Percentiles rank a stretch among this genome's conserved stretches.
Evolutionary conservation across 495 filamentous ascomycete species (phyloP).

Genomic region (Neurospora hispaniola): DNA sequence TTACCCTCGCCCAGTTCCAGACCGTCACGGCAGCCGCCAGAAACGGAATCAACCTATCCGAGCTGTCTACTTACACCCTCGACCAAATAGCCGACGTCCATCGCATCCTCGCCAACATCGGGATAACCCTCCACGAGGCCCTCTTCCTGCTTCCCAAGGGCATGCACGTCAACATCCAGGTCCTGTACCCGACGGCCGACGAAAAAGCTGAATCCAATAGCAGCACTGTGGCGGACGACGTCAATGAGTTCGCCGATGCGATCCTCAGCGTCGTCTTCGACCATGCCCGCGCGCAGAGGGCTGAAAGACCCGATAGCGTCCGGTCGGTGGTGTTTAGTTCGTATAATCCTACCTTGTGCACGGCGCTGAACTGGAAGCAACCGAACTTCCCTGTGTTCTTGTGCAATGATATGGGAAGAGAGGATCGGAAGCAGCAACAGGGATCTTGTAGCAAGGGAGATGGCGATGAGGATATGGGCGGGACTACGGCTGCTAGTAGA

Average conservation of each 20-base stretch:
- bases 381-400: slow-evolving; percentile 95
- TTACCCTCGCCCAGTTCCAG: slow-evolving; percentile 66
- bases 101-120: slow-evolving; percentile 58
- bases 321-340: slow-evolving; percentile 86
- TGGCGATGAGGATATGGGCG: neutral
- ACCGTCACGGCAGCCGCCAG: slow-evolving; percentile 46
- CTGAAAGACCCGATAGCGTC: slow-evolving; percentile 53
- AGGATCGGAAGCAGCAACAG: slow-evolving; percentile 14
- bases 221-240: slow-evolving; percentile 33
- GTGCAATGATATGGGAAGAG: slow-evolving; percentile 78
- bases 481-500: slow-evolving; percentile 1
- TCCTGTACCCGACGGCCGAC: slow-evolving; percentile 64
- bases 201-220: slow-evolving; percentile 42
- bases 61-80: slow-evolving; percentile 31
- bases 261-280: slow-evolving; percentile 82
- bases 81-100: slow-evolving; percentile 56
- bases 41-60: slow-evolving; percentile 34
- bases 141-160: slow-evolving; percentile 59
- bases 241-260: slow-evolving; percentile 76
- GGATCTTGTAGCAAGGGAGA: neutral
- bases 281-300: slow-evolving; percentile 68
- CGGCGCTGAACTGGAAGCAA: slow-evolving; percentile 96
- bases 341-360: slow-evolving; percentile 81
- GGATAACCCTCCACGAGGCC: slow-evolving; percentile 63
- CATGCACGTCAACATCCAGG: slow-evolving; percentile 78